phyloP scores from a whole-genome alignment of 495 filamentous ascomycete species.

The Aspergillus wentii region DNA sequence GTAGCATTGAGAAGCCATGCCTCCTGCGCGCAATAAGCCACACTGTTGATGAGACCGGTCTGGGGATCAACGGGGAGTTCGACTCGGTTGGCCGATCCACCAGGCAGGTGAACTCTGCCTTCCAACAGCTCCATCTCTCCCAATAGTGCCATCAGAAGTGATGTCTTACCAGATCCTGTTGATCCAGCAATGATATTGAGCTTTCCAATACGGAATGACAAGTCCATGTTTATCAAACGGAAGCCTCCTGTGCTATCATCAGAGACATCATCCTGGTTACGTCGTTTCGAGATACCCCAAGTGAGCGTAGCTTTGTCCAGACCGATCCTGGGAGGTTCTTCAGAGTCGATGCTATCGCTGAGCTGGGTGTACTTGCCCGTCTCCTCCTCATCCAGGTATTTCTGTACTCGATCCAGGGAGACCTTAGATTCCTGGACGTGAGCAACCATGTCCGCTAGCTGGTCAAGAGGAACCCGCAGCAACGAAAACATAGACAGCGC shows the following conservation, averaged over 20 bases:
- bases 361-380: conserved; percentile 95
- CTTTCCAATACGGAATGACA: conserved; percentile 70
- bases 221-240: conserved; percentile 73
- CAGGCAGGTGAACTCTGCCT: conserved; percentile 79
- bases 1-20: conserved; percentile 97
- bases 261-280: conserved; percentile 13
- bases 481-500: conserved; percentile 93
- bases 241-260: conserved; percentile 51
- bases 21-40: conserved; percentile 96
- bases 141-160: conserved; percentile 89
- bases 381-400: conserved; percentile 91
- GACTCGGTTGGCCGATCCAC: conserved; percentile 69
- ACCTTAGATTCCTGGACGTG: conserved; percentile 98
- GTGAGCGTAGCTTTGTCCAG: conserved; percentile 80
- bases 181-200: conserved; percentile 90
- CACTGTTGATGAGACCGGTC: conserved; percentile 82
- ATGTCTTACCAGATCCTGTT: conserved; percentile 93
- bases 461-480: conserved; percentile 91
- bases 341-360: conserved; percentile 55
- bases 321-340: conserved; percentile 64
- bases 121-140: conserved; percentile 91
- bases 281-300: conserved; percentile 64
- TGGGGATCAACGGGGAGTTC: conserved; percentile 76
- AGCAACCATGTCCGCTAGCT: conserved; percentile 97
- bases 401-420: conserved; percentile 92